phyloP scores from a whole-genome alignment of 345 rosid species.

The Salix viminalis region DNA sequence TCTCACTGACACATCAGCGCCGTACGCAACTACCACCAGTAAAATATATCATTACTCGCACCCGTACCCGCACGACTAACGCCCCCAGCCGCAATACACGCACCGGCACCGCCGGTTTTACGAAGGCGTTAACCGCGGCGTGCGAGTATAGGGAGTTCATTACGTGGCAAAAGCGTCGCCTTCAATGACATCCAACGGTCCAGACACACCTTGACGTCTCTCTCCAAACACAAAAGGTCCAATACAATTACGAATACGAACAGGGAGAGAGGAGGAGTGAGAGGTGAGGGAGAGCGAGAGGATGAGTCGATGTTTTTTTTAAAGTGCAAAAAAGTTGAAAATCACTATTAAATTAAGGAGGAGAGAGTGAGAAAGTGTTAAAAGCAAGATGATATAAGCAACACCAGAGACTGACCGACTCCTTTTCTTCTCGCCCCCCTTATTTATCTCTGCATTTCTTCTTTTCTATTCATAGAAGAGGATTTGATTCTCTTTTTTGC shows the following conservation, averaged over 20 bases:
- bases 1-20: conserved; percentile 30
- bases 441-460: too few species aligned
- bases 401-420: too few species aligned
- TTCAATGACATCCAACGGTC: conserved; percentile 8
- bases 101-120: conserved; percentile 42
- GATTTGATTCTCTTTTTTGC: too few species aligned
- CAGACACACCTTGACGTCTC: background rate
- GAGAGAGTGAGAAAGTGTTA: too few species aligned
- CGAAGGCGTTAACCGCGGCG: conserved; percentile 15
- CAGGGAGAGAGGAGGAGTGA: background rate
- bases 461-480: too few species aligned
- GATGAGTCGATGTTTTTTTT: too few species aligned
- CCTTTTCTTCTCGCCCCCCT: too few species aligned
- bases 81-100: conserved; percentile 28
- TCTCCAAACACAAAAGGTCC: background rate
- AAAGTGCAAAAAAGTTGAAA: too few species aligned
- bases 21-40: conserved; percentile 31
- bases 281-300: background rate
- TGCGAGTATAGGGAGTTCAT: background rate
- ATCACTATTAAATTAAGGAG: too few species aligned
- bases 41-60: background rate
- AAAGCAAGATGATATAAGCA: too few species aligned
- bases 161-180: conserved; percentile 22
- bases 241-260: background rate
- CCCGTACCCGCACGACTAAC: background rate